phyloP scores from a whole-genome alignment of 495 filamentous ascomycete genomes.

The Neurospora sp. region DNA sequence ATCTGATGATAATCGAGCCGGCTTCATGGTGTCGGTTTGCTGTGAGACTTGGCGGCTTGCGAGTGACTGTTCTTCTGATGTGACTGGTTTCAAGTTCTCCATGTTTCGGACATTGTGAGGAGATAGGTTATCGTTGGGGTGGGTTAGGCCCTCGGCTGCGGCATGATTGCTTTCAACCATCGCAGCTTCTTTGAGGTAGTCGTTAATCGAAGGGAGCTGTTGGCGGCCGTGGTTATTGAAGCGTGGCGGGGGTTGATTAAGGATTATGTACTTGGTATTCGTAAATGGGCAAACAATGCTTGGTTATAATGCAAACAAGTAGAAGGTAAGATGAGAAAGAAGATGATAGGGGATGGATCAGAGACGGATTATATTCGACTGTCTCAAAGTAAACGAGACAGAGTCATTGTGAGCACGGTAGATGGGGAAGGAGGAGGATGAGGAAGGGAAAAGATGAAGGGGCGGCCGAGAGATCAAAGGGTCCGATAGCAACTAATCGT shows the following conservation, averaged over 20 bases:
- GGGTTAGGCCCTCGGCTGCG: background rate
- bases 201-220: background rate
- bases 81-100: background rate
- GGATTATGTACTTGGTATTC: background rate
- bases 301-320: background rate
- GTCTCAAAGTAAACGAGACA: background rate
- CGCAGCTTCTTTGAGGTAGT: background rate
- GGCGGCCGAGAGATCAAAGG: background rate
- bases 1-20: constrained; percentile 5
- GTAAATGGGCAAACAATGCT: background rate
- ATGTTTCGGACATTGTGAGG: background rate
- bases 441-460: background rate
- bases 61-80: background rate
- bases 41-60: background rate
- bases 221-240: background rate
- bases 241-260: background rate
- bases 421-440: background rate
- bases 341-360: background rate
- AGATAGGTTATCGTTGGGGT: background rate
- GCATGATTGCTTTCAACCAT: background rate
- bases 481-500: background rate
- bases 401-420: background rate
- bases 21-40: background rate
- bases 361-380: background rate
- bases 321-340: background rate